These are phyloP conservation scores for Papiliotrema terrestris DNA, from an alignment of 1,284 basidiomycete species.

Conservation along the genomic window DNA sequence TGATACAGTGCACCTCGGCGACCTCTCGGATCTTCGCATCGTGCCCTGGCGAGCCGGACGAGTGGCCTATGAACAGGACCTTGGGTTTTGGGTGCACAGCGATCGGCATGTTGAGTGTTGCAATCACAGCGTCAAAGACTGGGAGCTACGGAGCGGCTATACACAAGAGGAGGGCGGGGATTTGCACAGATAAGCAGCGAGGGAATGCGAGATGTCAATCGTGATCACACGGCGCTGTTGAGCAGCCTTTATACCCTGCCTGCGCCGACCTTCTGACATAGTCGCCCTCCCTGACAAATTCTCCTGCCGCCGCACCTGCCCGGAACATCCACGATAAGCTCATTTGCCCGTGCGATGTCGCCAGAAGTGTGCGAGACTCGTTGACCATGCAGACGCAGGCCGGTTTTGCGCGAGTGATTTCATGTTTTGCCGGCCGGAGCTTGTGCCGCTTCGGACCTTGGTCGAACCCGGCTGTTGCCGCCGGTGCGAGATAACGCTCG, in stretches of 20 bases:
- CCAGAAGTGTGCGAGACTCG: neutral
- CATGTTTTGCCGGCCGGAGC: neutral
- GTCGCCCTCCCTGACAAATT: neutral
- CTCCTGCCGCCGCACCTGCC: neutral
- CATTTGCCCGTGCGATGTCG: neutral
- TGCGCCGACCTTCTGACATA: neutral
- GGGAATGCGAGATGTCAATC: too few relatives aligned
- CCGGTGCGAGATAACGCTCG: too few relatives aligned
- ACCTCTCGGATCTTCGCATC: conserved; percentile 4
- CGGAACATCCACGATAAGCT: too few relatives aligned
- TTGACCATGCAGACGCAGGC: too few relatives aligned
- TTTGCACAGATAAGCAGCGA: too few relatives aligned
- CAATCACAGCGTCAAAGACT: too few relatives aligned
- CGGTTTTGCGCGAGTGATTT: neutral
- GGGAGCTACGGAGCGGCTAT: neutral
- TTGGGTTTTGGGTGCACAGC: neutral
- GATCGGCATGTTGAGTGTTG: neutral
- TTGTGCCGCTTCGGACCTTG: neutral
- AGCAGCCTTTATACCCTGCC: neutral
- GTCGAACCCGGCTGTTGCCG: neutral
- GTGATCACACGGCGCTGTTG: too few relatives aligned
- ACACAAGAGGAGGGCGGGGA: neutral
- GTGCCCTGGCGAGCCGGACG: neutral
- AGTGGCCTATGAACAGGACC: conserved; percentile 4
- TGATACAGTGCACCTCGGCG: conserved; percentile 4